Base-by-base conservation (phyloP, 768 basidiomycete species). In the Neoboletus subvelutipes region DNA sequence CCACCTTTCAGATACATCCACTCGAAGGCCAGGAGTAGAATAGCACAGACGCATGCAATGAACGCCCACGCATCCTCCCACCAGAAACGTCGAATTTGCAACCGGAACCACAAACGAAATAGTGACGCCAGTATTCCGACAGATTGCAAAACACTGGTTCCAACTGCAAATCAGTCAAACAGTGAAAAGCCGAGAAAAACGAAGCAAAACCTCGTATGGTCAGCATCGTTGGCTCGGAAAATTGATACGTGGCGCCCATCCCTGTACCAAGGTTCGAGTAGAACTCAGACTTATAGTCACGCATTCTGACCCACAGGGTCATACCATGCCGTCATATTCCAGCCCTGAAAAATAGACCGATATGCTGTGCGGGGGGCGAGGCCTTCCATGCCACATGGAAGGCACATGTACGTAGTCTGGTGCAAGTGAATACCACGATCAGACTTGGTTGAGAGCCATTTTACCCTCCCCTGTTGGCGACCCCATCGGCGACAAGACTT, bases 51-150 rank as follows among this genome's bases (percentile, higher is more conserved):
- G 26, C 47, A 52, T 31, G 57, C 64, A 39, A 64, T 22, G 6
- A 47, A 28, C 7, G 63, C 58, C 52, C 54, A 67, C 1, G 52
- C 51, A n/a, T 70, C 68, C 26, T 67, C 67, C 62, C 65, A 69
- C 59, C 65, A 59, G 20, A 62, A 42, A 6, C 66, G 52, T 55
- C 36, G 54, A 33, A 67, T 60, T 45, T 42, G 47, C 34, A 54
- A 39, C 15, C 66, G 61, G 20, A 61, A 61, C 50, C 52, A 60
- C 41, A 64, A 55, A 20, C 66, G 66, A 57, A 63, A 61, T 13
- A 68, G 24, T 2, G 56, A 50, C 15, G 56, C 24, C 13, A 60
- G 11, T 52, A 68, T 56, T 29, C 61, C 61, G 39, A 66, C 28
- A 10, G 45, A 41, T 39, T 55, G 54, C 41, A 58, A 20, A 31